A percentile compares a stretch with the other conserved stretches of the same genome.
phyloP scores from a whole-genome alignment of 2,329 filamentous ascomycete species.

The Juglanconis juglandina region DNA sequence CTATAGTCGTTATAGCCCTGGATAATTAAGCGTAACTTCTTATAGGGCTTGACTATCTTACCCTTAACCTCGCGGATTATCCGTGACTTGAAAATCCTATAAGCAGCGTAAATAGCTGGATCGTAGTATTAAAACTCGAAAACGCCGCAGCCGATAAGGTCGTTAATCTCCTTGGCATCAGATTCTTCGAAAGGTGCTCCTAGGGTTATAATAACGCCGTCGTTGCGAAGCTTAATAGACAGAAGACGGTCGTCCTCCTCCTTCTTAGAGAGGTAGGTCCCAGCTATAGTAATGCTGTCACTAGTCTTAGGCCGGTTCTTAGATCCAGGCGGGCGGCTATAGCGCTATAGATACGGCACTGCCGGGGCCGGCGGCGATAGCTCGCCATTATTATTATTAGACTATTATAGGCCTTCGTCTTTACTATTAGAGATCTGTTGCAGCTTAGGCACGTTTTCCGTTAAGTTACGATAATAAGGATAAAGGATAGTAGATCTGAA shows the following conservation, averaged over 20 bases:
- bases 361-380: no score
- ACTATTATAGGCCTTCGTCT: no score
- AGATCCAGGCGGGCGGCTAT: no score
- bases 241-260: neutral
- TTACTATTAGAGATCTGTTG: no score
- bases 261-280: neutral
- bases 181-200: neutral
- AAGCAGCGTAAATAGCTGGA: fast-evolving
- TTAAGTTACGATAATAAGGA: no score
- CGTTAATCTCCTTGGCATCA: neutral
- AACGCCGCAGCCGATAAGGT: no score
- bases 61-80: neutral
- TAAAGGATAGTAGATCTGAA: no score
- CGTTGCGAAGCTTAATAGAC: neutral
- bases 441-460: no score
- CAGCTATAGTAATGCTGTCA: neutral
- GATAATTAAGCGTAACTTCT: neutral
- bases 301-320: no score
- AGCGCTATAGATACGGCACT: no score
- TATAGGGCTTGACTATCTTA: neutral
- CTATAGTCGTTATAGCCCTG: neutral
- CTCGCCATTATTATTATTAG: no score
- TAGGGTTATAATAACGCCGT: neutral
- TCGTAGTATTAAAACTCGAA: neutral
- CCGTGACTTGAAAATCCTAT: neutral